Conservation (phyloP, 139 green algal genomes). For the Yamagishiella unicocca region DNA sequence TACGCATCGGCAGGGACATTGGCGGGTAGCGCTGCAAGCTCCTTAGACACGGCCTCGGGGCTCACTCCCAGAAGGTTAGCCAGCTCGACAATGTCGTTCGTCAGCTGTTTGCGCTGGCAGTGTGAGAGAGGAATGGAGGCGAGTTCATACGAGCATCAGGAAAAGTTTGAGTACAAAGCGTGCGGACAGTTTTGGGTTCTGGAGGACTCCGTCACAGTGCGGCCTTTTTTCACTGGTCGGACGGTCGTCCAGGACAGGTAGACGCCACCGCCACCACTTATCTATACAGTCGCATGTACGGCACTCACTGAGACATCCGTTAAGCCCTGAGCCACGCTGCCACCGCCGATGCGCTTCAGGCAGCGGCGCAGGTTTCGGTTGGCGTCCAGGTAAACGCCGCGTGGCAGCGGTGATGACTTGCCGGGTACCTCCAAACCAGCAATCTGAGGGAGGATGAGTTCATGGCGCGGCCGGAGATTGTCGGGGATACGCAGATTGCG, state of each 20-base stretch:
- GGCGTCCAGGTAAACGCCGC: slow-evolving; percentile 61
- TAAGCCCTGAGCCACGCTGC: slow-evolving; percentile 58
- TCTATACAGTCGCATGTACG: too few relatives aligned
- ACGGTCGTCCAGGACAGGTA: too few relatives aligned
- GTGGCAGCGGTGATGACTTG: slow-evolving; percentile 44
- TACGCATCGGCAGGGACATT: slow-evolving; percentile 23
- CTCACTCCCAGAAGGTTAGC: not conserved
- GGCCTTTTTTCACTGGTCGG: too few relatives aligned
- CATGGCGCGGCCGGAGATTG: too few relatives aligned
- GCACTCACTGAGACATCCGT: too few relatives aligned
- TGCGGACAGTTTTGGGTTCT: too few relatives aligned
- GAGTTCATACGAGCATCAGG: too few relatives aligned
- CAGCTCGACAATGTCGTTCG: not conserved
- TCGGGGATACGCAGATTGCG: too few relatives aligned
- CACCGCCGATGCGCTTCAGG: slow-evolving; percentile 65
- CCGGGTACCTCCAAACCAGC: slow-evolving; percentile 52
- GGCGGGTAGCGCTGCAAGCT: slow-evolving; percentile 46
- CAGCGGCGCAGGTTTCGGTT: slow-evolving; percentile 57
- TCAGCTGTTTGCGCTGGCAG: not conserved
- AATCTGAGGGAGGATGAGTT: slow-evolving; percentile 45
- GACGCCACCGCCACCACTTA: too few relatives aligned
- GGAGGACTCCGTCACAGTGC: too few relatives aligned
- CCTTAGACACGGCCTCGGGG: not conserved
- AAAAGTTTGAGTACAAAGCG: too few relatives aligned
- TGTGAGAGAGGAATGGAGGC: too few relatives aligned